Evolutionary conservation across 2,329 filamentous ascomycete genomes (phyloP), one percentile per base, ranked within the genome.

Genomic region (Paecilomyces variotii): DNA sequence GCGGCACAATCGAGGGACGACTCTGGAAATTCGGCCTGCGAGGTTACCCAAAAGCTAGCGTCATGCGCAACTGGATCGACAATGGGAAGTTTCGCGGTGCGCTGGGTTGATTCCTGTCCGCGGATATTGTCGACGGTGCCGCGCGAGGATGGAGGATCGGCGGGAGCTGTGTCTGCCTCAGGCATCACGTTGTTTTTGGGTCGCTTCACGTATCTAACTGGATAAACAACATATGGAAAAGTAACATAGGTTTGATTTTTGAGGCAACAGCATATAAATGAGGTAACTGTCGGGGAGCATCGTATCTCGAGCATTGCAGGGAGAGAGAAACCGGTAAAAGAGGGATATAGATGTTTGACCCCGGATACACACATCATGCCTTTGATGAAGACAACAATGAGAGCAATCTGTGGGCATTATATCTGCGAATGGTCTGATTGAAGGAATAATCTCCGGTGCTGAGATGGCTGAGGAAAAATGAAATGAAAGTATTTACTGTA

Each of bases 331-430:
- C 61, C 67, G 27, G 68, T 67, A 4, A 67, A 66, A 57, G 72
- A 73, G 59, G 74, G 68, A 6, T 64, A 68, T 50, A 76, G 68
- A 72, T 3, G 57, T 68, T 71, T 73, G 24, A 62, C 75, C 54
- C 67, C 61, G 24, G 64, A 68, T 2, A 56, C 7, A 52, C 50
- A 3, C 65, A 69, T 0, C 49, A 56, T 35, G 59, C 66, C 2
- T 61, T 67, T 7, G 71, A 70, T 24, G 70, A 64, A 35, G 59
- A 19, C 19, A 19, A 64, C 4, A 67, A 67, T 35, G 78, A 79
- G 0, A 74, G 77, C 59, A 77, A 64, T 65, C 65, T 80, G 39
- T 82, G 79, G 79, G 69, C 70, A 51, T 51, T 79, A 53, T 79
- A 75, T n/a, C 76, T 80, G 68, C 66, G 76, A 62, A 62, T 80